Conservation (phyloP, 2,329 filamentous ascomycete genomes). For the Verruconis gallopava region DNA sequence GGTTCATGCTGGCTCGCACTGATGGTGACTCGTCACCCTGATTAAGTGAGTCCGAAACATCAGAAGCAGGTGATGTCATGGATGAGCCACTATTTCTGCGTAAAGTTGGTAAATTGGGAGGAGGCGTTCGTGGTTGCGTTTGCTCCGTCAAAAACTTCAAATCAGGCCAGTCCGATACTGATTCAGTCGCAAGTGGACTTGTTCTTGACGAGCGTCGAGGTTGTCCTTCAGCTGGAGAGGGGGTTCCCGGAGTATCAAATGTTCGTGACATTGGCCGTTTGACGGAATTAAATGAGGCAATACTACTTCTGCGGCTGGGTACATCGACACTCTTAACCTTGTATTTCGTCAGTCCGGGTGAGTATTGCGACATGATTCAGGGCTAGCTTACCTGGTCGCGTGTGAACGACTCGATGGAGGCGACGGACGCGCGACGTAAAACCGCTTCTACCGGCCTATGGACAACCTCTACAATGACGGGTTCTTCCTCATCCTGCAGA, state of each 20-base stretch:
- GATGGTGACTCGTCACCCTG: conserved; percentile 23
- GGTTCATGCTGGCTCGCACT: conserved; percentile 14
- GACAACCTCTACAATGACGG: neutral
- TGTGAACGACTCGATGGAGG: conserved; percentile 21
- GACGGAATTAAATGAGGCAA: neutral
- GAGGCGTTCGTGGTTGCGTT: neutral
- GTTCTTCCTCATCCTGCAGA: conserved; percentile 1
- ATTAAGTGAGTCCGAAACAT: conserved; percentile 1
- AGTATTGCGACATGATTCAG: neutral
- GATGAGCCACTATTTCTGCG: conserved; percentile 4
- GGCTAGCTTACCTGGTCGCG: conserved; percentile 17
- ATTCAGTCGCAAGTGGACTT: neutral
- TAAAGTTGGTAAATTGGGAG: neutral
- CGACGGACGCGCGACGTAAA: conserved; percentile 21
- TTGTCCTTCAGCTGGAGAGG: neutral
- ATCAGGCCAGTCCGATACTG: neutral
- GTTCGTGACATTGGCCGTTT: neutral
- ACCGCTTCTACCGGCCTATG: neutral
- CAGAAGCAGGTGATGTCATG: conserved; percentile 1
- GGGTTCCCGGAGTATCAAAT: neutral
- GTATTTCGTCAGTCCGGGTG: too few relatives aligned
- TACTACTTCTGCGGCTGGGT: conserved; percentile 12
- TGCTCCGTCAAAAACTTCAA: neutral
- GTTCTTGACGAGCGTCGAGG: neutral
- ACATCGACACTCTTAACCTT: conserved; percentile 19